Conservation (phyloP, 192 early-diverging fungal genomes). For the Backusella tarrabulga region DNA sequence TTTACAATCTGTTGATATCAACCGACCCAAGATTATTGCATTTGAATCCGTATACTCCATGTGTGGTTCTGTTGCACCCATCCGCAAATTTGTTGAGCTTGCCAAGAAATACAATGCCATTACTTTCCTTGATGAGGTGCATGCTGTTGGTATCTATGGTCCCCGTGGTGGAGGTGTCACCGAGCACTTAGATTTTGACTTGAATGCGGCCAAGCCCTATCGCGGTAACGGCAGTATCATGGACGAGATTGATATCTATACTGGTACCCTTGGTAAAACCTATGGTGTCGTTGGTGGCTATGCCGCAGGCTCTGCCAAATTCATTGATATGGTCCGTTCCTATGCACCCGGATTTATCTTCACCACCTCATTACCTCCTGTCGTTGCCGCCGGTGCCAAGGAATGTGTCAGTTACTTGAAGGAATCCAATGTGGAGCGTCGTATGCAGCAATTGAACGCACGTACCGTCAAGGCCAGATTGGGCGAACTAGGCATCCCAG, state of each 20-base stretch:
- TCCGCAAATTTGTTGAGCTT: slow-evolving; percentile 82
- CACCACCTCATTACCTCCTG: slow-evolving; percentile 95
- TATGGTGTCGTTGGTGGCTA: slow-evolving; percentile 97
- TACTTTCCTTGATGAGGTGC: slow-evolving; percentile 95
- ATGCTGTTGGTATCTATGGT: slow-evolving; percentile 98
- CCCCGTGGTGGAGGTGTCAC: slow-evolving; percentile 88
- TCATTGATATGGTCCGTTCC: slow-evolving; percentile 92
- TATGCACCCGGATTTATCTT: slow-evolving; percentile 99
- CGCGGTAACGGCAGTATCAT: slow-evolving; percentile 55
- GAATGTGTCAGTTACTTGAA: slow-evolving; percentile 92
- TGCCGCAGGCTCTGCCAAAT: slow-evolving; percentile 81
- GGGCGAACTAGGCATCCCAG: slow-evolving; percentile 85
- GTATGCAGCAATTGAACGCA: slow-evolving; percentile 90
- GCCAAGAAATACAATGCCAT: slow-evolving; percentile 95
- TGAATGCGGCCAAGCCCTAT: slow-evolving; percentile 51
- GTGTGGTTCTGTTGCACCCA: slow-evolving; percentile 91
- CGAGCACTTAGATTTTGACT: slow-evolving; percentile 84
- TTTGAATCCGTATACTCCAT: slow-evolving; percentile 98
- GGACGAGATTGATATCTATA: slow-evolving; percentile 92
- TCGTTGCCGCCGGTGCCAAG: slow-evolving; percentile 84
- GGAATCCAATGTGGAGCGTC: slow-evolving; percentile 80
- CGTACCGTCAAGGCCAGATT: slow-evolving; percentile 82
- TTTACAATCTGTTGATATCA: slow-evolving; percentile 73
- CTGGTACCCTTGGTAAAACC: slow-evolving; percentile 94
- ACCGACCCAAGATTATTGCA: slow-evolving; percentile 89